Conservation (phyloP, 306 rosid genomes). For the Nissolia schottii region DNA sequence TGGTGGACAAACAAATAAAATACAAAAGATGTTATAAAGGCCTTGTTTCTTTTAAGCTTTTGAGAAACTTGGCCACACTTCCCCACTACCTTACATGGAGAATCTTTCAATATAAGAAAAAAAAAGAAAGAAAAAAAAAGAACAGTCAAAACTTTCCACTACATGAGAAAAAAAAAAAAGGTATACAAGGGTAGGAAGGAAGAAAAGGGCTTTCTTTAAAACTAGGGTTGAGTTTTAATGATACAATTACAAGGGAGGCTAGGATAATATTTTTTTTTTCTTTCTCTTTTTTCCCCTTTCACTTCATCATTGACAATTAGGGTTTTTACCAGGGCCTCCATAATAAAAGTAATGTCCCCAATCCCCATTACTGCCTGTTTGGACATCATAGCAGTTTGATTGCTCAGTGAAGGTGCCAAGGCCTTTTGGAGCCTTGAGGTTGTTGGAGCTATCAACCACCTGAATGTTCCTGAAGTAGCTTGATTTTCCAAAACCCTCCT, state of each 20-base stretch:
- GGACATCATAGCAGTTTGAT: slow-evolving; percentile 95
- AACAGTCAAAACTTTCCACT: slow-evolving; percentile 84
- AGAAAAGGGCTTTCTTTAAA: slow-evolving; percentile 23
- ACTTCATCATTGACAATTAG: slow-evolving; percentile 55
- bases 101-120: slow-evolving; percentile 43
- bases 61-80: slow-evolving; percentile 70
- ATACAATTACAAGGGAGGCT: slow-evolving; percentile 42
- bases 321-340: slow-evolving; percentile 96
- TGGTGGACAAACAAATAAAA: slow-evolving; percentile 59
- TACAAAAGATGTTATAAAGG: slow-evolving; percentile 45
- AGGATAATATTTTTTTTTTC: background rate
- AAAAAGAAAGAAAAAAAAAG: no score
- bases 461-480: slow-evolving; percentile 94
- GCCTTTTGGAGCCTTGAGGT: slow-evolving; percentile 84
- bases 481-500: slow-evolving; percentile 87
- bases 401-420: slow-evolving; percentile 87
- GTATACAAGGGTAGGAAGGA: slow-evolving; percentile 31
- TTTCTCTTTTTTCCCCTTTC: background rate
- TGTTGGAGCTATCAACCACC: slow-evolving; percentile 87
- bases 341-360: slow-evolving; percentile 99
- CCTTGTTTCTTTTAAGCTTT: slow-evolving; percentile 60
- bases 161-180: slow-evolving; percentile 47
- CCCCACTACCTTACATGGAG: slow-evolving; percentile 66
- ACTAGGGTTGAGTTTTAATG: slow-evolving; percentile 45
- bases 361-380: slow-evolving; percentile 83